These are phyloP conservation scores for Hypoxylon sp. DNA, from an alignment of 2,329 filamentous ascomycete species.

Conservation along the genomic window DNA sequence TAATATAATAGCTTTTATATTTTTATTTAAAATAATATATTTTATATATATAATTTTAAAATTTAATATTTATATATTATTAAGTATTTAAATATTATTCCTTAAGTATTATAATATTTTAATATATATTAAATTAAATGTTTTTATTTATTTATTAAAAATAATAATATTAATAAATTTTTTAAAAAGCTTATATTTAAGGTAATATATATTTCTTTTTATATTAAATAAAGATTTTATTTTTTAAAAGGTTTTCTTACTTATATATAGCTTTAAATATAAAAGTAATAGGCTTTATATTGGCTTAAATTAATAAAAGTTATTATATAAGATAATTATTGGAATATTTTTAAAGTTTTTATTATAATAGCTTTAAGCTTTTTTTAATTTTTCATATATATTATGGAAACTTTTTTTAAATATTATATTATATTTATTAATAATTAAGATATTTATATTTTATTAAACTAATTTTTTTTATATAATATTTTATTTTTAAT, in stretches of 20 bases:
- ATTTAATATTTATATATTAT: not conserved
- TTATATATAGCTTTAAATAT: too few species aligned
- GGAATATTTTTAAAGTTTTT: too few species aligned
- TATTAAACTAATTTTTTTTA: not conserved
- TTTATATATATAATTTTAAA: conserved; percentile 1
- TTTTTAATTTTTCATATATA: not conserved
- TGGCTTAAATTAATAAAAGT: too few species aligned
- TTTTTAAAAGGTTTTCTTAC: too few species aligned
- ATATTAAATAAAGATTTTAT: too few species aligned
- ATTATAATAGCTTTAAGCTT: not conserved
- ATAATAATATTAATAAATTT: too few species aligned
- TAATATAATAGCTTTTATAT: not conserved
- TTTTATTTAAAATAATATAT: not conserved
- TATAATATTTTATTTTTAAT: not conserved
- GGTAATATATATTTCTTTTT: too few species aligned
- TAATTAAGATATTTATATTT: not conserved
- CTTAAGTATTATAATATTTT: not conserved
- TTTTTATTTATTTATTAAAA: too few species aligned
- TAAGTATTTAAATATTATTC: not conserved
- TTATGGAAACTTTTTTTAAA: not conserved
- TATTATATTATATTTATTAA: conserved; percentile 4
- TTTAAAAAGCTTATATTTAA: too few species aligned
- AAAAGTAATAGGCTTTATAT: too few species aligned
- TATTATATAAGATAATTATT: too few species aligned
- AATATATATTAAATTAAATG: not conserved